Evolutionary conservation across 306 rosid species (phyloP).

Genomic region (Malus orientalis): DNA sequence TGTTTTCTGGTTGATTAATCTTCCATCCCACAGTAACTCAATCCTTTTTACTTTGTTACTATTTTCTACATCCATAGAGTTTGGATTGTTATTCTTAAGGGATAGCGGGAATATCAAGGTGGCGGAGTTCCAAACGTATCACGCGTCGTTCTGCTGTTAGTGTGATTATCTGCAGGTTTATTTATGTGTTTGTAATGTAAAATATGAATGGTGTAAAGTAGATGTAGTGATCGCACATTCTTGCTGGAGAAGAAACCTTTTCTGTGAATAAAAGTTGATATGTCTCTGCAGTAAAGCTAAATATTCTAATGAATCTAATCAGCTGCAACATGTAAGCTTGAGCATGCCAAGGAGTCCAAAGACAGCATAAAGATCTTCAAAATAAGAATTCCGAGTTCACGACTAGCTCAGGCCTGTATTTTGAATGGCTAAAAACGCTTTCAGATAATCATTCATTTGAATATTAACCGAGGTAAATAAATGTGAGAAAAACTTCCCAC

Average conservation of each 20-base stretch:
- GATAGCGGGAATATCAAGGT: background rate
- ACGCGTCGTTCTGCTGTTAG: too few relatives aligned
- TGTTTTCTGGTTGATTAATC: background rate
- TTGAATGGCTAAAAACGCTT: too few relatives aligned
- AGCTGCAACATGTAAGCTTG: too few relatives aligned
- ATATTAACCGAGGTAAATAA: too few relatives aligned
- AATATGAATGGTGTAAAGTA: background rate
- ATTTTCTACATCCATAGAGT: background rate
- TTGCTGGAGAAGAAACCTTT: background rate
- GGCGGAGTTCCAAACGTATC: too few relatives aligned
- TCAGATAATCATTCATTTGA: too few relatives aligned
- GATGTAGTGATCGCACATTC: background rate
- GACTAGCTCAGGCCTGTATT: too few relatives aligned
- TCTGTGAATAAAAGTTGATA: background rate
- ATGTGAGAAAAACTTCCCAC: too few relatives aligned
- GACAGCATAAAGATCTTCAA: too few relatives aligned
- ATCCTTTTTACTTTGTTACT: background rate
- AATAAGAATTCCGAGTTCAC: too few relatives aligned
- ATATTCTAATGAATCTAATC: background rate
- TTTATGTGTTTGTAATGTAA: background rate
- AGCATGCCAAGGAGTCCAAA: too few relatives aligned
- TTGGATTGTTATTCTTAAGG: background rate
- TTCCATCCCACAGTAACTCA: background rate
- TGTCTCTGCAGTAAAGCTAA: background rate
- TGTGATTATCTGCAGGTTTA: too few relatives aligned